Percentiles rank a stretch among this genome's conserved stretches.
These are phyloP conservation scores for Lasiosphaeris hirsuta DNA, from an alignment of 495 filamentous ascomycete genomes.

Conservation along the genomic window DNA sequence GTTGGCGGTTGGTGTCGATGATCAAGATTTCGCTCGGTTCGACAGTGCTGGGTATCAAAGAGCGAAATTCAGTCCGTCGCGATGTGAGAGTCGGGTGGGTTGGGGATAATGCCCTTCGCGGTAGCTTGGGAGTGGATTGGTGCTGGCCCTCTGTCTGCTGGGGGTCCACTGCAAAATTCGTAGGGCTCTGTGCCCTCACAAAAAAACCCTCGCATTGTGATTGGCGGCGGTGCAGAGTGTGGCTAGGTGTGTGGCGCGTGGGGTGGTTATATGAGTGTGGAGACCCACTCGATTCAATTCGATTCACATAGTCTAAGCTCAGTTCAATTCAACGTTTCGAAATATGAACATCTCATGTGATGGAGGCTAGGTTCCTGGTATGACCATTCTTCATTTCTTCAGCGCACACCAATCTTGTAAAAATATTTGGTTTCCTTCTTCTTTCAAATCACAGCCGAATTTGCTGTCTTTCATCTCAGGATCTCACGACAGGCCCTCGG, in stretches of 20 bases:
- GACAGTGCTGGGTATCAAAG: slow-evolving; percentile 37
- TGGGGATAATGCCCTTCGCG: slow-evolving; percentile 24
- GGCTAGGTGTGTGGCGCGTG: slow-evolving; percentile 13
- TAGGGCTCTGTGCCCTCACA: slow-evolving; percentile 37
- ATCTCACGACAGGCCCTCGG: too few relatives aligned
- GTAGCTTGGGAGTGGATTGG: slow-evolving; percentile 15
- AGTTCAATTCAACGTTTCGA: too few relatives aligned
- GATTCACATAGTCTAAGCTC: too few relatives aligned
- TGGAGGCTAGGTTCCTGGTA: too few relatives aligned
- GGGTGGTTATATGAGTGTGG: neutral
- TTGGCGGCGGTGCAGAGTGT: slow-evolving; percentile 10
- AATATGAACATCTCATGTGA: too few relatives aligned
- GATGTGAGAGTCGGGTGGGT: slow-evolving; percentile 27
- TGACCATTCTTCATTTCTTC: too few relatives aligned
- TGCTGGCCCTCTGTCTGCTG: slow-evolving; percentile 13
- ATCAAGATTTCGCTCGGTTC: slow-evolving; percentile 37
- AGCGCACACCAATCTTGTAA: too few relatives aligned
- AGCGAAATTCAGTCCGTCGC: slow-evolving; percentile 36
- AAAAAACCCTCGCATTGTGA: slow-evolving; percentile 15
- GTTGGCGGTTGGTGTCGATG: slow-evolving; percentile 53
- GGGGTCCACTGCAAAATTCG: slow-evolving; percentile 34
- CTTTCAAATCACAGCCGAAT: too few relatives aligned
- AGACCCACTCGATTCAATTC: too few relatives aligned
- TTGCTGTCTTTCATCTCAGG: too few relatives aligned
- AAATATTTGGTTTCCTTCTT: too few relatives aligned